Base-by-base conservation (phyloP, 106 monocot genomes). In the Apostasia shenzhenica region DNA sequence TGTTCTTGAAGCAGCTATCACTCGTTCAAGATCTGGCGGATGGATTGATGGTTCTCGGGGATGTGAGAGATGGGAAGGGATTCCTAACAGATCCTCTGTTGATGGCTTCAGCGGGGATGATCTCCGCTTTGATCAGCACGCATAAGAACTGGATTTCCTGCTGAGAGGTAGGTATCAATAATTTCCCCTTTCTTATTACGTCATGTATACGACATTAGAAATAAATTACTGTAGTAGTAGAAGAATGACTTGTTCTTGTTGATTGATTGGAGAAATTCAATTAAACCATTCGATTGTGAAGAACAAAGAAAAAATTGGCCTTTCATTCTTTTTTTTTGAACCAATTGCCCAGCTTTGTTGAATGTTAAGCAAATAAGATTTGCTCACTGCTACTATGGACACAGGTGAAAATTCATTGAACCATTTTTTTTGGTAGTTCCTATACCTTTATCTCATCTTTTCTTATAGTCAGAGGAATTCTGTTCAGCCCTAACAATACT, bases 131-230 rank as follows among this genome's bases (percentile, higher is more conserved):
- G 43, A 92, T 97, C 71, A 97, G 97, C 68, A 77, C 87, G 4
- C 92, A 92, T 51, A 97, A 92, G 77, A 97, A 97, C 44, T 97
- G 97, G 97, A 60, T n/a, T 14, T 84, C 97, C 53, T 92, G 97
- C 57, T 97, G 79, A 87, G 45, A 77, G 57, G 77, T 74, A 50
- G 62, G 55, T 13, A 14, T 26, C 26, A 26, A 0, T 26, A 26
- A 26, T 26, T 26, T 26, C 26, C 26, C 26, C 26, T 26, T 26
- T 26, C 26, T 26, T 26, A 26, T 26, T 26, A 26, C 26, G 26
- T 26, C 26, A 26, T 26, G 26, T 26, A 26, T 26, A 26, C 26
- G 26, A 26, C 26, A 26, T 26, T 26, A 26, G 26, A 26, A 26
- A 26, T 26, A 26, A 26, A 26, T 26, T 26, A 26, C 26, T 26